A percentile compares a stretch with the other conserved stretches of the same genome.
Conservation (phyloP, 331 rosid genomes). For the Cydonia oblonga region DNA sequence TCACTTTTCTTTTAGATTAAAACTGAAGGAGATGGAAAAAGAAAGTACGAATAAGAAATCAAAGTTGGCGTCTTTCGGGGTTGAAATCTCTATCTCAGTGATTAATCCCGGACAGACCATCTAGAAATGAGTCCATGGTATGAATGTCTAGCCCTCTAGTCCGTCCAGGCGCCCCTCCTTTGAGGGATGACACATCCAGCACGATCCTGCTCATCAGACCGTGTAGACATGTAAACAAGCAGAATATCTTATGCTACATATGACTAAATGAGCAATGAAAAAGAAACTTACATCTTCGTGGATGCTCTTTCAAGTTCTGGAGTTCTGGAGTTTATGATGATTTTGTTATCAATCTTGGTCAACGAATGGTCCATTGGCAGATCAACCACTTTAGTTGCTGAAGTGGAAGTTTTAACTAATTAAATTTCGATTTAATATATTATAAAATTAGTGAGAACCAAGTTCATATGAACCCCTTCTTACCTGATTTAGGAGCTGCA, state of each 20-base stretch:
- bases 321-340: slow-evolving; percentile 39
- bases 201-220: slow-evolving; percentile 44
- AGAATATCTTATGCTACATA: background rate
- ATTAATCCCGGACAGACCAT: slow-evolving; percentile 28
- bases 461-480: background rate
- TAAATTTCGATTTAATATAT: slow-evolving; percentile 5
- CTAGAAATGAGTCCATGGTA: slow-evolving; percentile 31
- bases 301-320: slow-evolving; percentile 42
- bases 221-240: background rate
- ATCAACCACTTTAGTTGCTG: slow-evolving; percentile 38
- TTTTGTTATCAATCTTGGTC: slow-evolving; percentile 44
- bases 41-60: background rate
- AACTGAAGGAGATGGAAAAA: slow-evolving; percentile 2
- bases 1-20: slow-evolving; percentile 4
- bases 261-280: background rate
- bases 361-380: slow-evolving; percentile 42
- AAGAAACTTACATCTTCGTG: slow-evolving; percentile 46
- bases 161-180: slow-evolving; percentile 91
- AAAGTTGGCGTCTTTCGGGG: slow-evolving; percentile 26
- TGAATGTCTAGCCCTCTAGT: slow-evolving; percentile 70
- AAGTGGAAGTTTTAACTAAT: slow-evolving; percentile 3
- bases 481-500: slow-evolving; percentile 40
- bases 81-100: slow-evolving; percentile 33
- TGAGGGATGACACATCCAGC: slow-evolving; percentile 58
- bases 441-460: background rate